Percentiles rank a stretch among this genome's conserved stretches.
phyloP scores from a whole-genome alignment of 2,329 filamentous ascomycete genomes.

The Phialemoniopsis sp. region DNA sequence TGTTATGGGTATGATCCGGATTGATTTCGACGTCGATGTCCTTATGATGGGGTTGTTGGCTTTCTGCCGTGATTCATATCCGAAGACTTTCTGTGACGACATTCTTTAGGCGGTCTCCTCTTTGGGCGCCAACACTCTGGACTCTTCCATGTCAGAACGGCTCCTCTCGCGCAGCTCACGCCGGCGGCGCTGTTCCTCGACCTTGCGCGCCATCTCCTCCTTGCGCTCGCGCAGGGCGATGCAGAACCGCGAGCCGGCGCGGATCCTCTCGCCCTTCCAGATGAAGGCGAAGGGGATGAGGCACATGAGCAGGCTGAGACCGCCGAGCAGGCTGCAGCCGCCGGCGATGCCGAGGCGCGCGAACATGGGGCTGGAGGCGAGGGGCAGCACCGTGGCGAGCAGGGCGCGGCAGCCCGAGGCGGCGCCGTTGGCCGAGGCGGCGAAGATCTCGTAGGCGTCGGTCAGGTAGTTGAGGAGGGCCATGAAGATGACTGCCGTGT shows the following conservation, averaged over 20 bases:
- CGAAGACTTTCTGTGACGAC: too few relatives aligned
- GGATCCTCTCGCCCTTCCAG: constrained; percentile 50
- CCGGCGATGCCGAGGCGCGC: constrained; percentile 38
- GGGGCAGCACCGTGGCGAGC: constrained; percentile 51
- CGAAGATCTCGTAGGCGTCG: constrained; percentile 64
- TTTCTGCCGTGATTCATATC: too few relatives aligned
- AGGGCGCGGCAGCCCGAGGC: constrained; percentile 43
- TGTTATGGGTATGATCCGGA: too few relatives aligned
- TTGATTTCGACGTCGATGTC: too few relatives aligned
- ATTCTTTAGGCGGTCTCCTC: too few relatives aligned
- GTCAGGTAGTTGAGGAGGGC: constrained; percentile 37
- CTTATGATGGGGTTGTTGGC: too few relatives aligned
- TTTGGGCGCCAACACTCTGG: too few relatives aligned
- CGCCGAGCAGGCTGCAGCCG: constrained; percentile 48
- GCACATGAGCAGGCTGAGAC: constrained; percentile 45
- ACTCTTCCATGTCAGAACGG: too few relatives aligned
- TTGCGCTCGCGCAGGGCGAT: constrained; percentile 51
- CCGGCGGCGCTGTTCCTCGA: constrained; percentile 26
- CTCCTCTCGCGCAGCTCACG: too few relatives aligned
- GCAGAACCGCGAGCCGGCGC: constrained; percentile 57
- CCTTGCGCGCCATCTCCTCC: constrained; percentile 35
- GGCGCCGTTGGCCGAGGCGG: constrained; percentile 51
- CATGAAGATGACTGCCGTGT: constrained; percentile 48
- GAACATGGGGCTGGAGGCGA: constrained; percentile 50
- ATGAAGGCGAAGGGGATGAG: constrained; percentile 48